These are phyloP conservation scores for Termitomyces sp. DNA, from an alignment of 768 basidiomycete species.

Conservation along the genomic window DNA sequence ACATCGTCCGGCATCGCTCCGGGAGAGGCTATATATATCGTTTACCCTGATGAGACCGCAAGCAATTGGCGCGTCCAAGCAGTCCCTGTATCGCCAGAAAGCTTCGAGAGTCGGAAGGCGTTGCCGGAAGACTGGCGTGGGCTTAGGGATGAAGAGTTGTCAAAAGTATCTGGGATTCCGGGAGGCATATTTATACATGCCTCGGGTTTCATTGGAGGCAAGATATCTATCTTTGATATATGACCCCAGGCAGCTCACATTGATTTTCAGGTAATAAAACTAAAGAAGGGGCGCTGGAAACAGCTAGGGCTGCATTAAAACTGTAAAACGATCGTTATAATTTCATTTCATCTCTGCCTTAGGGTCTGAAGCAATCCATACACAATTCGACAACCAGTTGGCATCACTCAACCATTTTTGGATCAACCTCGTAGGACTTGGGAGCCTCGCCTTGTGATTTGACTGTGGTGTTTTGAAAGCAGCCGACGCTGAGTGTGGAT, in stretches of 20 bases:
- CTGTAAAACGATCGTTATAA: conserved; percentile 23
- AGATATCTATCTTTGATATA: conserved; percentile 20
- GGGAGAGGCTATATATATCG: conserved; percentile 71
- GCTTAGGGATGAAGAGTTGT: conserved; percentile 80
- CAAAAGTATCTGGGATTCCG: conserved; percentile 67
- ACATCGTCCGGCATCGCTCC: conserved; percentile 39
- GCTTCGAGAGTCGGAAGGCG: conserved; percentile 89
- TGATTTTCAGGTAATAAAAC: conserved; percentile 75
- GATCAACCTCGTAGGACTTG: neutral
- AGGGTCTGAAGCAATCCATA: neutral
- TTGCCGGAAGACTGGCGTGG: conserved; percentile 95
- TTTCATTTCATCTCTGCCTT: conserved; percentile 8
- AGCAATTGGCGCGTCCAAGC: conserved; percentile 92
- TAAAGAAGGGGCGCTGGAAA: conserved; percentile 79
- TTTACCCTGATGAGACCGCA: conserved; percentile 83
- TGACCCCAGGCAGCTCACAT: neutral
- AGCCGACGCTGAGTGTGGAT: neutral
- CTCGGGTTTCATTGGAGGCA: conserved; percentile 94
- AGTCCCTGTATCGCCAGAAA: conserved; percentile 76
- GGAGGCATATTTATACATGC: conserved; percentile 94
- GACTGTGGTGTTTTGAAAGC: neutral
- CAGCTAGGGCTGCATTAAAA: conserved; percentile 69
- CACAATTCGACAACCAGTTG: neutral
- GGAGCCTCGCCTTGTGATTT: neutral
- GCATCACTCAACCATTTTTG: too few relatives aligned